Base-by-base conservation (phyloP, 2,329 filamentous ascomycete genomes). In the Clarireedia sp. region DNA sequence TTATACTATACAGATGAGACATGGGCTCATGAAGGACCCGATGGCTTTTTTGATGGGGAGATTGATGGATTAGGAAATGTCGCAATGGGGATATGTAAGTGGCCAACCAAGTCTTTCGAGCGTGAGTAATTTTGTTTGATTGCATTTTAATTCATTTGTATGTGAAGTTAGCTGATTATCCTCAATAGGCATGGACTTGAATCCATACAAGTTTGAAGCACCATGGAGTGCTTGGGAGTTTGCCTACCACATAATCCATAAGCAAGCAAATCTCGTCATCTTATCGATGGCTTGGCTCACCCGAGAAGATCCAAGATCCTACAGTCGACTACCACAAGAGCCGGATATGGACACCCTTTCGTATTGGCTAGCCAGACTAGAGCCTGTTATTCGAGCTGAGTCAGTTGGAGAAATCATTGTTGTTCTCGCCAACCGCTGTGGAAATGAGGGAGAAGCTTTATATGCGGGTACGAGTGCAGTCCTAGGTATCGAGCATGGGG, bases 281-380 rank as follows among this genome's bases (percentile, higher is more conserved):
- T 62, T 92, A 0, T 82, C 80, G 3, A 91, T 91, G 88, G 87
- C 89, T 0, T 92, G 87, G 88, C 73, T 88, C 33, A 89, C 86
- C 1, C 74, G 68, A 54, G 81, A 75, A 58, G 77, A 74, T 63
- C 75, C 69, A 1, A 74, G 64, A 17, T 56, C 57, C 7, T 82
- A 73, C 66, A 81, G 64, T 57, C 74, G 62, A 26, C 72, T 60
- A 60, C 80, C 79, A 0, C 67, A 76, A 1, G 79, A 83, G 49
- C 86, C 87, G 0, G 87, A 91, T 60, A 77, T 87, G 71, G 81
- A 88, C 23, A 90, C 87, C 0, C 67, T 92, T 8, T 79, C 80
- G 0, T 92, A 92, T 63, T 92, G 88, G 89, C 73, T 89, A 0
- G 78, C 81, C 17, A 78, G 89, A 0, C 74, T 92, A 3, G 82